These are phyloP conservation scores for Ulota crispa DNA, from an alignment of 225 moss, liverwort and hornwort species.

Conservation along the genomic window DNA sequence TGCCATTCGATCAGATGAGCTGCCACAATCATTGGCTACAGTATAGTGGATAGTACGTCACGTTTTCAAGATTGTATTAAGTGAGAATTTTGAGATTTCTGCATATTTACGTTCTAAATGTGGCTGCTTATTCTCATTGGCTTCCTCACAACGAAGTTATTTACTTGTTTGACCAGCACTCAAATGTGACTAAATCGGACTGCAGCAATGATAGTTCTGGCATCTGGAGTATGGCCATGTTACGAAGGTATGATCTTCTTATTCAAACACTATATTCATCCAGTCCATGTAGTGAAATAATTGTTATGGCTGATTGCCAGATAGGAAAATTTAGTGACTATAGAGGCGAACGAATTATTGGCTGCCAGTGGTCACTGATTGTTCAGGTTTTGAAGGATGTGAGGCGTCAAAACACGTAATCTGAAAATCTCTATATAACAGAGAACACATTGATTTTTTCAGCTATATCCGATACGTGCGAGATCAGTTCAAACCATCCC, in stretches of 20 bases:
- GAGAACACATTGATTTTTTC: constrained; percentile 19
- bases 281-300: not conserved
- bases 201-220: constrained; percentile 36
- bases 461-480: constrained; percentile 91
- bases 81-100: not conserved
- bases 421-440: not conserved
- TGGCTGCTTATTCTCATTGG: not conserved
- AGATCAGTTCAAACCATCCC: constrained; percentile 68
- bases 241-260: constrained; percentile 64
- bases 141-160: constrained; percentile 15
- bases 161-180: constrained; percentile 59
- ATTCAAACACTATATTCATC: constrained; percentile 11
- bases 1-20: not conserved
- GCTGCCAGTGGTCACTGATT: not conserved
- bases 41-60: not conserved
- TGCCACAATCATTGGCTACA: not conserved
- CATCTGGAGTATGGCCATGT: constrained; percentile 86
- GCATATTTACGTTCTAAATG: not conserved
- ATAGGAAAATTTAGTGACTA: not conserved
- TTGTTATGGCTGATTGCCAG: constrained; percentile 7
- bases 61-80: not conserved
- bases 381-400: not conserved
- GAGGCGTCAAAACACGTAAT: not conserved
- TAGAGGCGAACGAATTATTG: constrained; percentile 5
- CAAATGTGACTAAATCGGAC: constrained; percentile 39